These are phyloP conservation scores for Millerozyma acaciae DNA, from an alignment of 805 yeast species.

Conservation along the genomic window DNA sequence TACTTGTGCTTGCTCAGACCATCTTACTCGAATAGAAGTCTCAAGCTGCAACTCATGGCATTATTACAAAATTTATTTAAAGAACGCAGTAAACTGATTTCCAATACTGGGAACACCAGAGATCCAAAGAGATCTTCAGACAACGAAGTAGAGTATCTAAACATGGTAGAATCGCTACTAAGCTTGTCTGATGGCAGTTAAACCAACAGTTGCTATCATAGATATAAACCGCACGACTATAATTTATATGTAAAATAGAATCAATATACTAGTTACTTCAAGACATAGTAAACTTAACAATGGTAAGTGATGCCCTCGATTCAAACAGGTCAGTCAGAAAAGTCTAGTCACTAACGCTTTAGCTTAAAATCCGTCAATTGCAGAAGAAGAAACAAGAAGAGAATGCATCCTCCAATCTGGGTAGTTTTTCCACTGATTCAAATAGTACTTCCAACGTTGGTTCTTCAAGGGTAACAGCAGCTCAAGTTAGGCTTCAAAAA, in stretches of 20 bases:
- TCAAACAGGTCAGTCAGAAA: not conserved
- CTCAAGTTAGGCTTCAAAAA: slow-evolving; percentile 72
- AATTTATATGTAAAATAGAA: too few species aligned
- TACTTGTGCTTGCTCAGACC: slow-evolving; percentile 4
- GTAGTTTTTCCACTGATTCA: slow-evolving; percentile 10
- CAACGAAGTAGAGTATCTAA: not conserved
- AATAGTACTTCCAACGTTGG: slow-evolving; percentile 1
- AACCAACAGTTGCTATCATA: not conserved
- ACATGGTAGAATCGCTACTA: not conserved
- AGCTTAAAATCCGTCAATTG: slow-evolving; percentile 58
- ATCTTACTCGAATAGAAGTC: too few species aligned
- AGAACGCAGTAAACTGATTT: too few species aligned
- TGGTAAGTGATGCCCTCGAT: not conserved
- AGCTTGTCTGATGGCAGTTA: not conserved
- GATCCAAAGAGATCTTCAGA: not conserved
- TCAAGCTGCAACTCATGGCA: too few species aligned
- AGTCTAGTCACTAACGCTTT: slow-evolving; percentile 4
- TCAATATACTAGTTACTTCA: too few species aligned
- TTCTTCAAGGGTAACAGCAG: slow-evolving; percentile 40
- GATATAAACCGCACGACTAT: slow-evolving; percentile 1
- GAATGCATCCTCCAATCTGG: slow-evolving; percentile 27
- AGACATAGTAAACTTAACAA: too few species aligned
- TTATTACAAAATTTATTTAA: too few species aligned
- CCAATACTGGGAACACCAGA: not conserved
- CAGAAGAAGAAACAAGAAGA: slow-evolving; percentile 56